phyloP scores from a whole-genome alignment of 495 filamentous ascomycete genomes.

The Penicillium psychrofluorescens region DNA sequence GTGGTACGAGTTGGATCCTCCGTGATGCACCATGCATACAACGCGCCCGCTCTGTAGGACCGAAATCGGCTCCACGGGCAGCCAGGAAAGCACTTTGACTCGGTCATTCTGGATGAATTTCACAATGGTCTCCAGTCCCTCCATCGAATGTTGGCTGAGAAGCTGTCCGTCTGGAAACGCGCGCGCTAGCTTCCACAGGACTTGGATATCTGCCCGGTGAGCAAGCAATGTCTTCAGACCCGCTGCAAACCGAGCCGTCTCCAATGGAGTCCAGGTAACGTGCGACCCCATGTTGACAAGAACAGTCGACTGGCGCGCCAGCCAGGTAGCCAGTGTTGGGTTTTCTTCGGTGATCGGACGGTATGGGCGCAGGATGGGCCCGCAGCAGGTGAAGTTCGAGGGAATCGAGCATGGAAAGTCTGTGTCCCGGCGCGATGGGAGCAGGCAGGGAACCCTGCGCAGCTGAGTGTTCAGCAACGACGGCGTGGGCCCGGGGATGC shows the following conservation, averaged over 20 bases:
- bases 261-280: conserved; percentile 1
- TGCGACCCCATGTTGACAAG: conserved; percentile 44
- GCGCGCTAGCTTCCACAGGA: conserved; percentile 41
- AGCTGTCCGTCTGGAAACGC: no score
- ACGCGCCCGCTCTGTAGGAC: conserved; percentile 29
- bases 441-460: conserved; percentile 10
- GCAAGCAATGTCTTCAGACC: no score
- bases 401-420: conserved; percentile 38
- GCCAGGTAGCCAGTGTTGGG: conserved; percentile 38
- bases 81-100: conserved; percentile 22
- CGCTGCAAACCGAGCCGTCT: no score
- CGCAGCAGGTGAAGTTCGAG: conserved; percentile 38
- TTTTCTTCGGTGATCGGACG: conserved; percentile 28
- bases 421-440: conserved; percentile 32
- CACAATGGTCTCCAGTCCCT: neutral
- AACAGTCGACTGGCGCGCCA: conserved; percentile 36
- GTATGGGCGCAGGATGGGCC: conserved; percentile 32
- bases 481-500: conserved; percentile 21
- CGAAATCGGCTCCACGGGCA: conserved; percentile 27
- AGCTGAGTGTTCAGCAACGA: conserved; percentile 25
- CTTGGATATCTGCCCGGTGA: conserved; percentile 25
- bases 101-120: neutral
- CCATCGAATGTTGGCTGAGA: no score
- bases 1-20: conserved; percentile 36
- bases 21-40: conserved; percentile 35